Evolutionary conservation across 2,329 filamentous ascomycete species (phyloP).

Genomic region (Trichoderma cornu-damae): DNA sequence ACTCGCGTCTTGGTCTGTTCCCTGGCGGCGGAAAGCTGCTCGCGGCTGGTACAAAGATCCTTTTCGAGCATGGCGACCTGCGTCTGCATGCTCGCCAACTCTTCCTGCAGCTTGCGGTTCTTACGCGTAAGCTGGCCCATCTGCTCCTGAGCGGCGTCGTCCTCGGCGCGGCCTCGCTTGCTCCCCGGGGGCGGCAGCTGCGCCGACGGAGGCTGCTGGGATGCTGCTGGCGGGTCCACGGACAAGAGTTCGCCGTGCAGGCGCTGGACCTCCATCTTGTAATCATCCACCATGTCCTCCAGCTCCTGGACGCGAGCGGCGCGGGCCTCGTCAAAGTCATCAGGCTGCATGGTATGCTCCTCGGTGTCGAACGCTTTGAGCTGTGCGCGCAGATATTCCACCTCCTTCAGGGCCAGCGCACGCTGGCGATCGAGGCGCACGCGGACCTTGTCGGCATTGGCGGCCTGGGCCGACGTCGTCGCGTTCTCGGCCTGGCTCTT

Average conservation of each 20-base stretch:
- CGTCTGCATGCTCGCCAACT: slow-evolving; percentile 64
- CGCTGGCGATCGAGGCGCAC: slow-evolving; percentile 81
- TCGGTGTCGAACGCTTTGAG: slow-evolving; percentile 84
- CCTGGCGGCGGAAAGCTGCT: slow-evolving; percentile 64
- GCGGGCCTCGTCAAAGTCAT: slow-evolving; percentile 71
- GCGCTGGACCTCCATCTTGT: slow-evolving; percentile 72
- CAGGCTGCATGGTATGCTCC: slow-evolving; percentile 78
- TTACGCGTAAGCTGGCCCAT: slow-evolving; percentile 81
- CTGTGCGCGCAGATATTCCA: slow-evolving; percentile 89
- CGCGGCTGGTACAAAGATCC: slow-evolving; percentile 65
- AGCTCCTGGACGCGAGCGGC: slow-evolving; percentile 71
- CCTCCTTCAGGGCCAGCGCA: slow-evolving; percentile 80
- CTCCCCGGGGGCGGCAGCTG: slow-evolving; percentile 37
- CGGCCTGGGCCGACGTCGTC: slow-evolving; percentile 13
- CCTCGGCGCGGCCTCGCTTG: slow-evolving; percentile 62
- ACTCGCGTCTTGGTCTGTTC: slow-evolving; percentile 72
- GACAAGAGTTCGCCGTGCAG: slow-evolving; percentile 70
- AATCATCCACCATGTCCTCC: slow-evolving; percentile 79
- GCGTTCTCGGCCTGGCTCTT: slow-evolving; percentile 63
- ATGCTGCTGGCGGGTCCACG: slow-evolving; percentile 44
- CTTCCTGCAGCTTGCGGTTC: slow-evolving; percentile 77
- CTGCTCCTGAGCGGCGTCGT: slow-evolving; percentile 62
- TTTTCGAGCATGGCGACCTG: slow-evolving; percentile 65
- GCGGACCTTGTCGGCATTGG: slow-evolving; percentile 34
- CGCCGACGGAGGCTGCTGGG: slow-evolving; percentile 16